A percentile compares a stretch with the other conserved stretches of the same genome.
Evolutionary conservation across 495 filamentous ascomycete species (phyloP).

Genomic region (Aspergillus haitiensis): DNA sequence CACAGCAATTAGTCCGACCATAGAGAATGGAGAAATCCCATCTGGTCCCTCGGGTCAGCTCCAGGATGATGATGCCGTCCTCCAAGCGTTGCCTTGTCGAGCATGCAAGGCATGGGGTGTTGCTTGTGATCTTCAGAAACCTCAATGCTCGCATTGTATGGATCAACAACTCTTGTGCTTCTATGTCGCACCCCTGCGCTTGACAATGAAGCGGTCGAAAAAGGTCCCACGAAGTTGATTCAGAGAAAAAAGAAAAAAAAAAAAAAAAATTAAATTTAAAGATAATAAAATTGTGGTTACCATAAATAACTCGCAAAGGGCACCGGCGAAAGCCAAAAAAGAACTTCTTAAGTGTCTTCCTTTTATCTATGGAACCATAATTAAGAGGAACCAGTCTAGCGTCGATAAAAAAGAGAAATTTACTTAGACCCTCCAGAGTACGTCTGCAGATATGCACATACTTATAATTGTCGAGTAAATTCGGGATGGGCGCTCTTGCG

Average conservation of each 20-base stretch:
- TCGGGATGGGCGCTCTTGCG: no score
- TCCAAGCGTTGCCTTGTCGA: slow-evolving; percentile 28
- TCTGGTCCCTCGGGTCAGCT: neutral
- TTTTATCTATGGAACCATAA: no score
- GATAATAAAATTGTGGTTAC: no score
- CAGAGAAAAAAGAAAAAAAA: neutral
- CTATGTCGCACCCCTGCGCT: slow-evolving; percentile 32
- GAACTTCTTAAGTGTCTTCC: no score
- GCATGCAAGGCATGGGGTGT: slow-evolving; percentile 35
- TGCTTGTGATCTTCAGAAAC: slow-evolving; percentile 35
- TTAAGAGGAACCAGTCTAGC: no score
- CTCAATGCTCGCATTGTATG: slow-evolving; percentile 40
- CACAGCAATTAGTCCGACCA: neutral
- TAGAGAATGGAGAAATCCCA: neutral
- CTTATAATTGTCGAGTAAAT: no score
- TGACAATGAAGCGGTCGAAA: slow-evolving; percentile 18
- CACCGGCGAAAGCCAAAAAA: no score
- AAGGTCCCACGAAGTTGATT: neutral
- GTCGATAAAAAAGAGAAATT: no score
- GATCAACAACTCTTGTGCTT: slow-evolving; percentile 44
- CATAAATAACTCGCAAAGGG: no score
- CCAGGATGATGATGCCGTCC: neutral
- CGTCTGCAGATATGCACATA: no score
- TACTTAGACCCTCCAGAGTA: no score
- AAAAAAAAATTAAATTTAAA: no score